Conservation (phyloP, 23 red algal genomes). For the Gracilaria vermiculophylla region DNA sequence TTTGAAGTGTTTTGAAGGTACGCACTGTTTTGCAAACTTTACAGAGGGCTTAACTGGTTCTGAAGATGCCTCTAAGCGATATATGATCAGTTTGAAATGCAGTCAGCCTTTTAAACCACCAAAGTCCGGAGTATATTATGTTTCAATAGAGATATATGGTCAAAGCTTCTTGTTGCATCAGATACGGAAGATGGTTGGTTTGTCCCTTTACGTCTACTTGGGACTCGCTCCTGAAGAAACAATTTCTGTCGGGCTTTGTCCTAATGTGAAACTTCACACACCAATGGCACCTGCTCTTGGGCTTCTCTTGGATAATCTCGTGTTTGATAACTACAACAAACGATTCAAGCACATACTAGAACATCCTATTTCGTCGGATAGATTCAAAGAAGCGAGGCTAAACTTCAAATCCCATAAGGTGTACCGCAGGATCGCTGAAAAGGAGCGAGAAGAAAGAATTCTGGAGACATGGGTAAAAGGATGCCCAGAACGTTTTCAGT, state of each 20-base stretch:
- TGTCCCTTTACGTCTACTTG: conserved; percentile 58
- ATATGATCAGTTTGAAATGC: conserved; percentile 45
- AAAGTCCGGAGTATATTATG: conserved; percentile 10
- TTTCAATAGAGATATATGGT: conserved; percentile 67
- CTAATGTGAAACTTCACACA: conserved; percentile 54
- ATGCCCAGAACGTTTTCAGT: conserved; percentile 22
- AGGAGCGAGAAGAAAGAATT: conserved; percentile 37
- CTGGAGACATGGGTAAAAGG: conserved; percentile 50
- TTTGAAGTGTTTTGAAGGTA: conserved; percentile 58
- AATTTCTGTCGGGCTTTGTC: conserved; percentile 39
- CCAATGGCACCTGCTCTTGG: conserved; percentile 75
- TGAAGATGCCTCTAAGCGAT: conserved; percentile 40
- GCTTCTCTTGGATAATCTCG: conserved; percentile 66
- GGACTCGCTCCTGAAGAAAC: conserved; percentile 61
- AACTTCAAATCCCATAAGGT: conserved; percentile 42
- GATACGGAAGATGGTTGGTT: conserved; percentile 93
- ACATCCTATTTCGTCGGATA: conserved; percentile 30
- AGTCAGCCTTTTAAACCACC: conserved; percentile 41
- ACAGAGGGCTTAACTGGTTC: conserved; percentile 43
- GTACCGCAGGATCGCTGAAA: conserved; percentile 45
- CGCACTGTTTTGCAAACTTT: conserved; percentile 75
- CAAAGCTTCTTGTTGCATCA: conserved; percentile 96
- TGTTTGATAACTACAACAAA: conserved; percentile 69
- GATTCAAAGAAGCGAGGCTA: conserved; percentile 24
- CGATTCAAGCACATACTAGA: conserved; percentile 39